phyloP scores from a whole-genome alignment of 2,329 filamentous ascomycete species.

The Hortaea werneckii region DNA sequence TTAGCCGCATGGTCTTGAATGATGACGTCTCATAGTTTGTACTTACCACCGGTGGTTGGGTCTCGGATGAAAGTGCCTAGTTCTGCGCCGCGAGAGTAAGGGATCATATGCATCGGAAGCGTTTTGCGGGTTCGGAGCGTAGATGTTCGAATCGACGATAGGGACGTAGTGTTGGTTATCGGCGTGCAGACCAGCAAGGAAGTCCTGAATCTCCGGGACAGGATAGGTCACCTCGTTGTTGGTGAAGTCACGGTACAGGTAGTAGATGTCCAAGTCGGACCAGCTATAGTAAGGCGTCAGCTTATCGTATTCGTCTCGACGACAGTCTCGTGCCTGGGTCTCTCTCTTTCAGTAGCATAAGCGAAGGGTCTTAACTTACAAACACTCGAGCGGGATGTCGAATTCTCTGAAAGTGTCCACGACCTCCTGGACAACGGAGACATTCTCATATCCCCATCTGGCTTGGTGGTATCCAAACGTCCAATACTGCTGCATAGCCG shows the following conservation, averaged over 20 bases:
- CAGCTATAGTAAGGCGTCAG: slow-evolving; percentile 48
- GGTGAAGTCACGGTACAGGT: slow-evolving; percentile 46
- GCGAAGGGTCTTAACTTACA: neutral
- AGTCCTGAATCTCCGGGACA: slow-evolving; percentile 38
- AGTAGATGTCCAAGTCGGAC: slow-evolving; percentile 28
- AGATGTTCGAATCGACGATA: slow-evolving; percentile 54
- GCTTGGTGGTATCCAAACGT: slow-evolving; percentile 76
- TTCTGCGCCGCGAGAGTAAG: slow-evolving; percentile 36
- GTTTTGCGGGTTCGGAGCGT: slow-evolving; percentile 62
- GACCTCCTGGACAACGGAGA: slow-evolving; percentile 51
- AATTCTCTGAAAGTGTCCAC: slow-evolving; percentile 42
- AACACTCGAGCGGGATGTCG: slow-evolving; percentile 31
- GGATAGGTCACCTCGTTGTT: slow-evolving; percentile 45
- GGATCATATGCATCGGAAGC: slow-evolving; percentile 49
- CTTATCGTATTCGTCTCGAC: slow-evolving; percentile 23
- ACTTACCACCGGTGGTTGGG: slow-evolving; percentile 38
- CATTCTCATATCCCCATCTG: slow-evolving; percentile 68
- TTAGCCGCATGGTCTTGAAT: neutral
- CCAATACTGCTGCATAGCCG: slow-evolving; percentile 65
- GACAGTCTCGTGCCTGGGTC: neutral
- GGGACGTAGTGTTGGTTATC: slow-evolving; percentile 50
- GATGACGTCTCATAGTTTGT: too few relatives aligned
- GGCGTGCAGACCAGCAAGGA: slow-evolving; percentile 43
- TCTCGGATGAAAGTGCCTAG: slow-evolving; percentile 43
- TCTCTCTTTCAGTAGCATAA: neutral